Percentiles rank a stretch among this genome's conserved stretches.
These are phyloP conservation scores for Simplicillium aogashimaense DNA, from an alignment of 2,329 filamentous ascomycete species.

Conservation along the genomic window DNA sequence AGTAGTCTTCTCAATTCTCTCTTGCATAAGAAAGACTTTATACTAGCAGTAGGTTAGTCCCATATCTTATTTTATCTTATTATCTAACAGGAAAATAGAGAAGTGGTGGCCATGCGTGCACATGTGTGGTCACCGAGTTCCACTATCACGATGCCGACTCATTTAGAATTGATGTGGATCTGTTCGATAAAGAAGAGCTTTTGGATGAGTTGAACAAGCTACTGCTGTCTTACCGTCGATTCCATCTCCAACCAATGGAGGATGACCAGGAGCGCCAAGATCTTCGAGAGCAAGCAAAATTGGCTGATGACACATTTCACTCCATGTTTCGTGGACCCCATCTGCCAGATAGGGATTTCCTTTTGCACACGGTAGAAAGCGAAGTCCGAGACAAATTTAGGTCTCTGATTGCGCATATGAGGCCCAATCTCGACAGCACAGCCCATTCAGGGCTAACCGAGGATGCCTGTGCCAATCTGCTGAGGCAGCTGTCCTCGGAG, in stretches of 20 bases:
- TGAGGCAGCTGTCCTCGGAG: too few species aligned
- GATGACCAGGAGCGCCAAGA: constrained; percentile 14
- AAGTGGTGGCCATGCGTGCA: constrained; percentile 32
- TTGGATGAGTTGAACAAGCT: constrained; percentile 21
- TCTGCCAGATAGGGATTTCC: constrained; percentile 10
- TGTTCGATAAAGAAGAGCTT: constrained; percentile 21
- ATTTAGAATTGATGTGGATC: constrained; percentile 23
- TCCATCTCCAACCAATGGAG: constrained; percentile 14
- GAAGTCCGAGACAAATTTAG: constrained; percentile 3
- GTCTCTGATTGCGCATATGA: too few species aligned
- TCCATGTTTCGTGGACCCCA: constrained; percentile 21
- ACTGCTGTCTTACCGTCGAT: constrained; percentile 25
- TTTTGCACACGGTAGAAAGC: constrained; percentile 8
- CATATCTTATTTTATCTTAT: neutral
- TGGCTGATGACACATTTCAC: constrained; percentile 26
- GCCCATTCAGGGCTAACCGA: too few species aligned
- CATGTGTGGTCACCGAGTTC: constrained; percentile 37
- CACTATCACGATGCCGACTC: constrained; percentile 21
- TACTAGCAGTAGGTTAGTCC: constrained; percentile 27
- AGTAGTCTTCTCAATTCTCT: constrained; percentile 40
- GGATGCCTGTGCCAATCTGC: too few species aligned
- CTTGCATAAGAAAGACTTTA: constrained; percentile 27
- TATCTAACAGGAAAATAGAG: constrained; percentile 20
- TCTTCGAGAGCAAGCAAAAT: constrained; percentile 16
- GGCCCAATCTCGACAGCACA: too few species aligned